phyloP scores from a whole-genome alignment of 2,329 filamentous ascomycete genomes.

The Fusarium sp. region DNA sequence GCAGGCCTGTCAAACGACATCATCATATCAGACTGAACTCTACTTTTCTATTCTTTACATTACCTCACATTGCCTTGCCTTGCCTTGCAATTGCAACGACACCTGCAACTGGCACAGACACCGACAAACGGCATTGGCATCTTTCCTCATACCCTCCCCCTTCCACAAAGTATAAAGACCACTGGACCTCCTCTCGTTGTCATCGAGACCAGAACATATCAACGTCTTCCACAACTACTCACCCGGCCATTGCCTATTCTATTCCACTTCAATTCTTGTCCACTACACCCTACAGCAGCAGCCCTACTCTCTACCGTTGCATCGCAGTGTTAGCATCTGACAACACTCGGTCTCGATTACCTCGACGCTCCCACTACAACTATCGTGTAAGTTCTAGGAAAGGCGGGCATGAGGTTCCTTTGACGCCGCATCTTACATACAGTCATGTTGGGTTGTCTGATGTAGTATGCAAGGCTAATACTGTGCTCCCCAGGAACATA shows the following conservation, averaged over 20 bases:
- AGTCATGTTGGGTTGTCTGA: slow-evolving; percentile 21
- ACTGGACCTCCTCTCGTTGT: slow-evolving; percentile 11
- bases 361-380: slow-evolving; percentile 1
- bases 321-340: slow-evolving; percentile 11
- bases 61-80: slow-evolving; percentile 10
- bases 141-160: slow-evolving; percentile 12
- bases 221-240: slow-evolving; percentile 11
- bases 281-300: slow-evolving; percentile 2
- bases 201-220: slow-evolving; percentile 6
- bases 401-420: slow-evolving; percentile 19
- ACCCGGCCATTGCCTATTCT: background rate
- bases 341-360: slow-evolving; percentile 6
- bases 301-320: background rate
- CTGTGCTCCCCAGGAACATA: slow-evolving; percentile 29
- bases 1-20: slow-evolving; percentile 38
- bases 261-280: slow-evolving; percentile 1
- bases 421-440: slow-evolving; percentile 19
- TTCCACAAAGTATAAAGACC: slow-evolving; percentile 36
- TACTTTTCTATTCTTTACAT: slow-evolving; percentile 12
- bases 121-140: background rate
- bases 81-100: slow-evolving; percentile 20
- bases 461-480: slow-evolving; percentile 43
- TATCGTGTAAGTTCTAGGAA: slow-evolving; percentile 28
- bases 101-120: slow-evolving; percentile 18
- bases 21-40: slow-evolving; percentile 27